Conservation (phyloP, 2,329 filamentous ascomycete genomes). For the Ceratocystis albifundus region DNA sequence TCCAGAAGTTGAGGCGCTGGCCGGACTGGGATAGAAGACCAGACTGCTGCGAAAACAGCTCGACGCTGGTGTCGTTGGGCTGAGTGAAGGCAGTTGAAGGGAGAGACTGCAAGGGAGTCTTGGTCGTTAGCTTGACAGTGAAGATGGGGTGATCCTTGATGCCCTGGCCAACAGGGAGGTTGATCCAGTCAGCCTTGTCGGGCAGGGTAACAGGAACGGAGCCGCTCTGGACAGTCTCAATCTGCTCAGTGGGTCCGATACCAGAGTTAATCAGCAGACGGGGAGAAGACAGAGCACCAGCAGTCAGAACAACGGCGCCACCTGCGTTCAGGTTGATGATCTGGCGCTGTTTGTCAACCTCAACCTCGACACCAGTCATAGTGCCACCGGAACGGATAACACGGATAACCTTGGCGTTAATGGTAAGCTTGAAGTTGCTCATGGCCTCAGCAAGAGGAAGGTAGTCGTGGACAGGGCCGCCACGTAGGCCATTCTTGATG, state of each 20-base stretch:
- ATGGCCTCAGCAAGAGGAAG: conserved; percentile 48
- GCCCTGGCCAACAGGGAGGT: conserved; percentile 47
- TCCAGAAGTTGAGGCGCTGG: conserved; percentile 40
- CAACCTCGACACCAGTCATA: conserved; percentile 56
- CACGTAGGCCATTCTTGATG: conserved; percentile 53
- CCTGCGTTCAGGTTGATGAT: conserved; percentile 32
- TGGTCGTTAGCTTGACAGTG: conserved; percentile 28
- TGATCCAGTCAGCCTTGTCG: conserved; percentile 42
- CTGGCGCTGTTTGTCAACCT: conserved; percentile 41
- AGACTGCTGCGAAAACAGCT: conserved; percentile 30
- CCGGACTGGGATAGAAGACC: conserved; percentile 37
- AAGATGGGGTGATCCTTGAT: conserved; percentile 45
- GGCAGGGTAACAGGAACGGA: conserved; percentile 43
- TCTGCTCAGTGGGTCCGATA: conserved; percentile 53
- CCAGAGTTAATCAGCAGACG: conserved; percentile 57
- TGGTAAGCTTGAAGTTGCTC: conserved; percentile 55
- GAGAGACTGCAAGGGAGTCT: conserved; percentile 25
- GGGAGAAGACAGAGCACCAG: conserved; percentile 53
- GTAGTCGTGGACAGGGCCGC: conserved; percentile 60
- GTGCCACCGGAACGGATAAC: conserved; percentile 53
- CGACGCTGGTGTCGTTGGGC: conserved; percentile 28
- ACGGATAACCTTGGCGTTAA: conserved; percentile 52
- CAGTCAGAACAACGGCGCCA: conserved; percentile 47
- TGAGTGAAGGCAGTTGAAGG: conserved; percentile 26
- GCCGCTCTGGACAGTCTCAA: conserved; percentile 40